Evolutionary conservation across 2,329 filamentous ascomycete species (phyloP), one percentile per base, ranked within the genome.

Genomic region (Neofusicoccum parvum): DNA sequence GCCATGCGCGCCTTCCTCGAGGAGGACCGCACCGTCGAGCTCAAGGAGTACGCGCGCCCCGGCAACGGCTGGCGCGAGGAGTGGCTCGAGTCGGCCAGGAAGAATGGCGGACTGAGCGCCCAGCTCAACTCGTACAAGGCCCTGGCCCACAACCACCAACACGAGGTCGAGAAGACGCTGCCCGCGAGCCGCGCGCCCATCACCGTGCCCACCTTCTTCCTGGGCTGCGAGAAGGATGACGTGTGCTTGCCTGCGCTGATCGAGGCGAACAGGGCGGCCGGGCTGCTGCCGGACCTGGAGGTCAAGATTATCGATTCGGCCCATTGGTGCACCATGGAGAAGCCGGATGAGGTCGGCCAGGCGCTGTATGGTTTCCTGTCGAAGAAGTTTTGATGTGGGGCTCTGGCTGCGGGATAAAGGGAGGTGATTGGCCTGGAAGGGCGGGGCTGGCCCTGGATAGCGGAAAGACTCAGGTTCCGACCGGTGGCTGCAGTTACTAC

Each of bases 121-220:
- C 74, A 79, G 4, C 69, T 79, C 64, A 73, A 75, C 66, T 80
- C 76, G 71, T 81, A 81, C 66, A 71, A 73, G 51, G 72, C 73
- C 64, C 70, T 68, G 48, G 56, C 51, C 9, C 34, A 51, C 64
- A 68, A 75, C 37, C 41, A 72, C 32, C 73, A 79, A 51, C 66
- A 71, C 32, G 68, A 72, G 36, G 67, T 68, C 27, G 75, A 75
- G 15, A 72, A 70, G 32, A 69, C 70, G 12, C 32, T 77, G 7
- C 70, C 72, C 0, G 50, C 65, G 11, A 68, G 67, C 1, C 68
- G 66, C 1, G 60, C 70, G 7, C 67, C 66, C 27, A 76, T 79
- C 15, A 73, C 72, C 23, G 76, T 80, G 36, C 79, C 80, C 0
- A 62, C 74, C 51, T 67, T 81, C 43, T 80, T 74, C 46, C 71